phyloP scores from a whole-genome alignment of 192 early-diverging fungal species.

The Coemansia sp. region DNA sequence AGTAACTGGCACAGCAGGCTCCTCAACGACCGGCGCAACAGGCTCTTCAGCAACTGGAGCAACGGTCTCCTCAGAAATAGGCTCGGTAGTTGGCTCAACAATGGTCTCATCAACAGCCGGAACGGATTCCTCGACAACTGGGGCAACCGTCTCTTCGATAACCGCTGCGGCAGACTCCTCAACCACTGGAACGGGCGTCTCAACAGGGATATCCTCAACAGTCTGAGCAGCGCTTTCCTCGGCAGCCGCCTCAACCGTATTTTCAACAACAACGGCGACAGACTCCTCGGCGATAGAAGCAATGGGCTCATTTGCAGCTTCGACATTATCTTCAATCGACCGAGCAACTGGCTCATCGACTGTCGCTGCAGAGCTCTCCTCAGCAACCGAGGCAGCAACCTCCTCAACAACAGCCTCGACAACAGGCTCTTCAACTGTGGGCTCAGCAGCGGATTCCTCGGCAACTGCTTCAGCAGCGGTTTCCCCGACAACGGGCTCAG shows the following conservation, averaged over 20 bases:
- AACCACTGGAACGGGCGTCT: not conserved
- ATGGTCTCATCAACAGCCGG: too few relatives aligned
- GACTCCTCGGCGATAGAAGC: not conserved
- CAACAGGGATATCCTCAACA: not conserved
- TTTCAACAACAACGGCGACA: not conserved
- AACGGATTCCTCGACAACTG: not conserved
- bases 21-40: not conserved
- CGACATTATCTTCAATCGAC: not conserved
- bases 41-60: not conserved
- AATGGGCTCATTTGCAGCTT: not conserved
- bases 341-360: not conserved
- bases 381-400: not conserved
- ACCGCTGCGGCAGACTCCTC: not conserved
- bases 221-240: not conserved
- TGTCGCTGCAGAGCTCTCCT: not conserved
- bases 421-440: too few relatives aligned
- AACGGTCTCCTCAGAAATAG: constrained; percentile 1
- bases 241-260: too few relatives aligned
- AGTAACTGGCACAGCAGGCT: not conserved
- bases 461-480: not conserved
- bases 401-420: not conserved
- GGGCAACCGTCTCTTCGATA: not conserved
- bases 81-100: not conserved
- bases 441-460: constrained; percentile 1
- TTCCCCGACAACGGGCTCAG: constrained; percentile 2